Evolutionary conservation across 768 basidiomycete species (phyloP), one percentile per base, ranked within the genome.

Genomic region (Lanmaoa pseudosensibilis): DNA sequence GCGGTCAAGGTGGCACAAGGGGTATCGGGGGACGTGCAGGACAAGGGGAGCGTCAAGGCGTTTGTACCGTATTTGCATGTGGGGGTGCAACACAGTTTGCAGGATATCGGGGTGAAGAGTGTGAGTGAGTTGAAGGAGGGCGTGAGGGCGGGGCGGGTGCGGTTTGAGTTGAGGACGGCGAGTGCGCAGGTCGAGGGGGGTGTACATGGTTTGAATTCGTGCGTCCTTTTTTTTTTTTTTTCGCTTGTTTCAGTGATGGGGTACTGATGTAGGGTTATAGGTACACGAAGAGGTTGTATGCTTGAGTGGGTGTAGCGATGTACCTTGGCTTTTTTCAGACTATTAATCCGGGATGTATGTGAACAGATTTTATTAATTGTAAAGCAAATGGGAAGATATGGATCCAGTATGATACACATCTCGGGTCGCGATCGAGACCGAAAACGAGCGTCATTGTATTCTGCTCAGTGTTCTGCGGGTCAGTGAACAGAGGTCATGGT

Each of bases 1-100:
- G 81, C 87, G 5, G 88, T 99, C 72, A 97, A 98, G 78, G 97
- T 99, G 38, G 96, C 95, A 2, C 92, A 95, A 72, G 94, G 94
- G 57, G 96, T 99, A 10, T 90, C 91, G 13, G 96, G 96, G 13
- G 94, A 98, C 65, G 96, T 98, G 12, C 90, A 92, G 73, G 96
- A 99, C 74, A 98, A 97, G 79, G 97, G 97, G 7, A 92, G 91
- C 58, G 85, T 98, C 63, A 88, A 85, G 76, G 88, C 90, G 50
- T 98, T 98, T 74, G 69, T 98, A 50, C 96, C 95, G 2, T 94
- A 92, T 68, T 75, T 94, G 36, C 75, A 89, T 54, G 80, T 82
- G 4, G 92, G 92, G 5, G 77, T 94, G 38, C 95, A 98, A 73
- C 95, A 98, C 74, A 94, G 92, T 61, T 77, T 98, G 60, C 96